These are phyloP conservation scores for Ceratocystis cubensis DNA, from an alignment of 2,329 filamentous ascomycete species.

Conservation along the genomic window DNA sequence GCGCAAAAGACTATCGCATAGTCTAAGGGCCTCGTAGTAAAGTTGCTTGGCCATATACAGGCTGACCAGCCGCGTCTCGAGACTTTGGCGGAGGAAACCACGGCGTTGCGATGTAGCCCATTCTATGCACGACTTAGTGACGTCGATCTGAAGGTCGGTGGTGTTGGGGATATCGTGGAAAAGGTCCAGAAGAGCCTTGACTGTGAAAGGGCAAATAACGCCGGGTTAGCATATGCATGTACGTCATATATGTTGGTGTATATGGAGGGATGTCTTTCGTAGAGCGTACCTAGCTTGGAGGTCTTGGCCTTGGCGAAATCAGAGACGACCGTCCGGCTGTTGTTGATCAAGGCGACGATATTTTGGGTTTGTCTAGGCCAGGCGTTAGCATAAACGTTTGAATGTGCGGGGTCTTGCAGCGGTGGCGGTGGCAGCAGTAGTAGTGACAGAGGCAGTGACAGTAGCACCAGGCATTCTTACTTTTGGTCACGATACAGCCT, in stretches of 20 bases:
- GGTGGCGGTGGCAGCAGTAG: too few species aligned
- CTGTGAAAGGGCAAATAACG: conserved; percentile 36
- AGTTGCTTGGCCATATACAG: conserved; percentile 96
- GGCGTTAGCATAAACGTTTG: not conserved
- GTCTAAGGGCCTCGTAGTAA: conserved; percentile 90
- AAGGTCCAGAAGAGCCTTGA: conserved; percentile 91
- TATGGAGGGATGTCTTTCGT: not conserved
- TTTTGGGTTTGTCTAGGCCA: conserved; percentile 58
- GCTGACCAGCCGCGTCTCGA: conserved; percentile 85
- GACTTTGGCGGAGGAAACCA: conserved; percentile 92
- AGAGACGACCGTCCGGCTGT: conserved; percentile 80
- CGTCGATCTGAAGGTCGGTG: conserved; percentile 82
- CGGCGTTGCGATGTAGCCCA: conserved; percentile 93
- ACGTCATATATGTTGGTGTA: not conserved
- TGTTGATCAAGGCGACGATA: conserved; percentile 77
- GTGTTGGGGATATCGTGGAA: conserved; percentile 90
- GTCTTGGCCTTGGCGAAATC: conserved; percentile 99
- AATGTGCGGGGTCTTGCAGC: not conserved
- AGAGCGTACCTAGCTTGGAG: conserved; percentile 72
- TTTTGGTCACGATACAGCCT: conserved; percentile 86
- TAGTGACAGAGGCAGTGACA: not conserved
- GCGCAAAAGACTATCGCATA: conserved; percentile 91
- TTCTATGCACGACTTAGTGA: conserved; percentile 98
- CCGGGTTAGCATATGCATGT: conserved; percentile 13
- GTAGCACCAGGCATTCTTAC: conserved; percentile 29